Evolutionary conservation across 2,329 filamentous ascomycete species (phyloP).

Genomic region (Neofusicoccum sp.): DNA sequence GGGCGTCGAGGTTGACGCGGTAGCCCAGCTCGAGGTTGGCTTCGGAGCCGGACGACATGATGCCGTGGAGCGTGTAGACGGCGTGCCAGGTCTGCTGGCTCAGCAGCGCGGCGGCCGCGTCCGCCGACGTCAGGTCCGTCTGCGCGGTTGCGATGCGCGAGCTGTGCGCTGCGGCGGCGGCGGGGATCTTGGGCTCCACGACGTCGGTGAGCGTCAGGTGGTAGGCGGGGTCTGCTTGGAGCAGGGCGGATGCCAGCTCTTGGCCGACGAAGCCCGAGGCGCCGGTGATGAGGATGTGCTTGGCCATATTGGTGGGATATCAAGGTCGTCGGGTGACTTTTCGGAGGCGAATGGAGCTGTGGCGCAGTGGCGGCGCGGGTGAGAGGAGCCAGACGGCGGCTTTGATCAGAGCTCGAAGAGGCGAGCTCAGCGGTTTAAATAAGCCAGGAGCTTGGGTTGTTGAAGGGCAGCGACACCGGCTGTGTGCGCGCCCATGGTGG

Average conservation of each 20-base stretch:
- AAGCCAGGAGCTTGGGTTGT: neutral
- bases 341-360: neutral
- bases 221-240: conserved; percentile 8
- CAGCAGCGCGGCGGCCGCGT: neutral
- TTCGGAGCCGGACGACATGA: conserved; percentile 62
- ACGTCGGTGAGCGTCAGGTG: conserved; percentile 23
- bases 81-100: conserved; percentile 18
- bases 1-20: conserved; percentile 57
- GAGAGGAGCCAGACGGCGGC: neutral
- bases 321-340: neutral
- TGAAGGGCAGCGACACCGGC: neutral
- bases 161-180: neutral
- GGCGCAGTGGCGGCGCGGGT: neutral
- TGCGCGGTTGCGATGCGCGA: conserved; percentile 15
- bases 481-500: neutral
- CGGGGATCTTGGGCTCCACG: conserved; percentile 18
- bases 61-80: conserved; percentile 59
- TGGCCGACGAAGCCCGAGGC: conserved; percentile 25
- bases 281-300: conserved; percentile 23
- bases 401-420: neutral
- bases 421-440: neutral
- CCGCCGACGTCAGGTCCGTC: conserved; percentile 20
- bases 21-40: conserved; percentile 57
- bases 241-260: conserved; percentile 21
- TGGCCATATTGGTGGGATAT: conserved; percentile 3